Evolutionary conservation across 2,329 filamentous ascomycete genomes (phyloP), one percentile per base, ranked within the genome.

Genomic region (Fusarium protoensiforme): DNA sequence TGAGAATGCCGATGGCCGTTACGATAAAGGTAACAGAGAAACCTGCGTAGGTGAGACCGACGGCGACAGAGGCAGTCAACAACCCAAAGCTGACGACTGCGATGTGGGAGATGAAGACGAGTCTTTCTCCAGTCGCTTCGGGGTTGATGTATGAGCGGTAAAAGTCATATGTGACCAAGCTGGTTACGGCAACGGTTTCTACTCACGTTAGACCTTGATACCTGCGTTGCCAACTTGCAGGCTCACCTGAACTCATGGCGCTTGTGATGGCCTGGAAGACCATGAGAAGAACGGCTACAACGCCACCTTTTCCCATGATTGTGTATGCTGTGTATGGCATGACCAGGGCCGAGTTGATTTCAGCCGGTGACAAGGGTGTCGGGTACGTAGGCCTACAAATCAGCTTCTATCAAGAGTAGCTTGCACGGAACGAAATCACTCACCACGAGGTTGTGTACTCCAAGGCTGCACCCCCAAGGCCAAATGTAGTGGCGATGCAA

Each of bases 111-210:
- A 57, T 24, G 2, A n/a, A 24, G 4, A 57, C 35, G 0, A 57
- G 31, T 10, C 22, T 35, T 22, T 57, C 22, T 20, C 35, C 53
- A 18, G 33, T 35, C 10, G 33, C 53, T 16, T 57, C 35, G 3
- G 53, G 53, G 16, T 57, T 57, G 22, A 57, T n/a, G 10, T 57
- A 57, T 9, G 53, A 36, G 5, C 53, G 53, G 16, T 57, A 57
- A 36, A 57, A 36, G 16, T 38, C 53, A 22, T 36, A 57, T 7
- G 53, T 36, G 22, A 57, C 33, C 16, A 57, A n/a, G 10, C 53
- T 57, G 10, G 53, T 36, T 10, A 57, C 33, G 9, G 53, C 53
- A 16, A 57, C 22, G 14, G 35, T 35, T 36, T 57, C 53, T 35
- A 10, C 4, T 7, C 22, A 7, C 4, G 6, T 57, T 38, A 31